These are phyloP conservation scores for Aurantiochytrium sp. DNA, from an alignment of 108 stramenopile genomes.

Conservation along the genomic window DNA sequence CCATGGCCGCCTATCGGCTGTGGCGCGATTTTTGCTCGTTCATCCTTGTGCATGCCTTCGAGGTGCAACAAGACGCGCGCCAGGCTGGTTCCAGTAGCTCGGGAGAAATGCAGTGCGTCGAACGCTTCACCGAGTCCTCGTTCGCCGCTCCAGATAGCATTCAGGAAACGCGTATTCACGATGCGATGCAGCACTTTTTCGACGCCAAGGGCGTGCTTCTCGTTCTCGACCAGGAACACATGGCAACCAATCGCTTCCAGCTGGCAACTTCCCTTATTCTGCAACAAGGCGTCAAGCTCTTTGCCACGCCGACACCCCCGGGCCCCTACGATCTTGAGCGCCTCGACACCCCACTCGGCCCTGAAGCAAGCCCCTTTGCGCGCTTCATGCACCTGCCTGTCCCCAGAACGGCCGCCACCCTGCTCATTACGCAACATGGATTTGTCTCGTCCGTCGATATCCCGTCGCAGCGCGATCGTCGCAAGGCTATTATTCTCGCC, in stretches of 20 bases:
- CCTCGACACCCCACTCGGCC: neutral
- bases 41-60: neutral
- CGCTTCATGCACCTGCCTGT: neutral
- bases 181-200: constrained; percentile 3
- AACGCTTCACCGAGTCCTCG: neutral
- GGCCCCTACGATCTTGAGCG: neutral
- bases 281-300: neutral
- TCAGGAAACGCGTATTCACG: neutral
- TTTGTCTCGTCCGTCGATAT: neutral
- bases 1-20: neutral
- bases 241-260: neutral
- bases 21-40: neutral
- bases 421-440: neutral
- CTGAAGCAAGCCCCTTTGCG: neutral
- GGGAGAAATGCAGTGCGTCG: neutral
- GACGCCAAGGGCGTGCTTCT: neutral
- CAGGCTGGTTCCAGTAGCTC: neutral
- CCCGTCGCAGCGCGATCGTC: neutral
- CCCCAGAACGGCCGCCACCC: neutral
- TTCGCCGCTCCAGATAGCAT: neutral
- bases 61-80: neutral
- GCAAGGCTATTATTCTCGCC: neutral
- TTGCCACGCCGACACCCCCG: neutral
- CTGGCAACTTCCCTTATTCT: neutral
- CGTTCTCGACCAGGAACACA: neutral